These are phyloP conservation scores for Noccaea bulbosa DNA, from an alignment of 345 rosid species.

Conservation along the genomic window DNA sequence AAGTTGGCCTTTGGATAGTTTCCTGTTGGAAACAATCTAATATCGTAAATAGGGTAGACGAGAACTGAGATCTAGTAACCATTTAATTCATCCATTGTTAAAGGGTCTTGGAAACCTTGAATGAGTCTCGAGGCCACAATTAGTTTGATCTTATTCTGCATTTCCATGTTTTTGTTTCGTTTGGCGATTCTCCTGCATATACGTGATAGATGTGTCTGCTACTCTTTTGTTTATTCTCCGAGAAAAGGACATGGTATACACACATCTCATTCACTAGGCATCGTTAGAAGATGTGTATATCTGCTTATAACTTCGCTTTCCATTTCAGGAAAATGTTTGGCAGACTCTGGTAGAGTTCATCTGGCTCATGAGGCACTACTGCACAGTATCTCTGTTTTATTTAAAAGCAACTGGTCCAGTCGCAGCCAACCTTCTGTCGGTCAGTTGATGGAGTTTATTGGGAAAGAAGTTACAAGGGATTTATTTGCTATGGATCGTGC, in stretches of 20 bases:
- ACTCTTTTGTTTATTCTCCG: constrained; percentile 8
- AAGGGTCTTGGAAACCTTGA: constrained; percentile 19
- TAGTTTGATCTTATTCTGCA: constrained; percentile 18
- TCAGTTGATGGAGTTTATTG: constrained; percentile 64
- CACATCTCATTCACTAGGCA: constrained; percentile 3
- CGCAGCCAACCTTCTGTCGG: constrained; percentile 44
- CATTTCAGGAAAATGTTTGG: constrained; percentile 75
- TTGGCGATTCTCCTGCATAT: constrained; percentile 20
- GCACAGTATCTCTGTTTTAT: constrained; percentile 59
- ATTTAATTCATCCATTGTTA: neutral
- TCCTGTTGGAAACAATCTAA: constrained; percentile 19
- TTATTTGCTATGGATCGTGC: constrained; percentile 76
- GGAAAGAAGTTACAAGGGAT: constrained; percentile 63
- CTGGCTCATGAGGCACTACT: constrained; percentile 62
- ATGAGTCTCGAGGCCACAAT: constrained; percentile 19
- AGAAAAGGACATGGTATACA: neutral
- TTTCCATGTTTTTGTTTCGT: constrained; percentile 20
- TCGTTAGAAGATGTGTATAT: constrained; percentile 26
- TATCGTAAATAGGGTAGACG: constrained; percentile 16
- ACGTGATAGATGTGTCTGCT: constrained; percentile 14
- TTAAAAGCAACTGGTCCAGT: constrained; percentile 51
- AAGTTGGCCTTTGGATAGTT: constrained; percentile 21
- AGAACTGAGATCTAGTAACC: constrained; percentile 19
- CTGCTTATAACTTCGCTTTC: constrained; percentile 30
- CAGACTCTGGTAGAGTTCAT: constrained; percentile 55